phyloP scores from a whole-genome alignment of 225 moss, liverwort and hornwort genomes.

The Marchantia paleacea region DNA sequence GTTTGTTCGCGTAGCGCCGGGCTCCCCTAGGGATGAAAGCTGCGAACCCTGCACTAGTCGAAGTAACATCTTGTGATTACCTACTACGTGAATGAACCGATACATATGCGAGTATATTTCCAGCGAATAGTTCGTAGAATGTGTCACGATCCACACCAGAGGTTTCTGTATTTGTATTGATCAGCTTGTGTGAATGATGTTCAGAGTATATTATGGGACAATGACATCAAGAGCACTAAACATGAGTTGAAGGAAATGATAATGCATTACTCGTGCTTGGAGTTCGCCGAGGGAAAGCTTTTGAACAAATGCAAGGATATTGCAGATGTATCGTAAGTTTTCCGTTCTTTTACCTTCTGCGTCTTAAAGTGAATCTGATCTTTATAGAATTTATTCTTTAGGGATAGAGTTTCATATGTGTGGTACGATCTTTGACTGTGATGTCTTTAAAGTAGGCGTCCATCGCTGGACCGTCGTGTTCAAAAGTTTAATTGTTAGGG shows the following conservation, averaged over 20 bases:
- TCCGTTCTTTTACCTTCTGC: not conserved
- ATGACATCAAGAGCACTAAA: slow-evolving; percentile 78
- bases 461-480: not conserved
- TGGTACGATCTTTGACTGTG: not conserved
- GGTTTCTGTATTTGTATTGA: not conserved
- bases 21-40: too few relatives aligned
- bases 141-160: too few relatives aligned
- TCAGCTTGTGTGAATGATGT: not conserved
- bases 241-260: slow-evolving; percentile 89
- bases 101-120: not conserved
- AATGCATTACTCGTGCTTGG: slow-evolving; percentile 70
- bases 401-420: not conserved
- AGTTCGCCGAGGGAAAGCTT: slow-evolving; percentile 68
- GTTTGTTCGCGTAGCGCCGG: too few relatives aligned
- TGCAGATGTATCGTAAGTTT: slow-evolving; percentile 54
- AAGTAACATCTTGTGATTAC: not conserved
- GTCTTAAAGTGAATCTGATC: not conserved
- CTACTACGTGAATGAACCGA: not conserved
- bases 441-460: not conserved
- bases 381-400: not conserved
- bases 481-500: not conserved
- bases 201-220: slow-evolving; percentile 74
- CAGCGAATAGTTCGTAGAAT: not conserved
- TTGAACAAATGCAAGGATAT: slow-evolving; percentile 63
- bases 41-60: too few relatives aligned